Conservation (phyloP, 257 asterid genomes). For the Rehmannia glutinosa region DNA sequence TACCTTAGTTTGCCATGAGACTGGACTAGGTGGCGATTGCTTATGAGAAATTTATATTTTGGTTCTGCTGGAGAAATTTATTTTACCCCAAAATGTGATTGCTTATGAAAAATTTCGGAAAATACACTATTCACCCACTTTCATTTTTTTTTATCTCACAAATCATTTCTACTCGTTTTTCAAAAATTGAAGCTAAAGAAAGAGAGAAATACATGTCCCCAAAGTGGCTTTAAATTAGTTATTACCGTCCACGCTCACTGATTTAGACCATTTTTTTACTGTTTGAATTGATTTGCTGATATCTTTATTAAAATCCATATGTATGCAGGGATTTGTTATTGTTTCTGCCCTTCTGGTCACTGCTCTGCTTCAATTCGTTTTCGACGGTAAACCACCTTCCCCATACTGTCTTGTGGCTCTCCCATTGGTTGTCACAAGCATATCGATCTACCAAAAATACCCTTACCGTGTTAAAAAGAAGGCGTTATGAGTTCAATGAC, state of each 20-base stretch:
- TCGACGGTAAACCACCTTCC: slow-evolving; percentile 87
- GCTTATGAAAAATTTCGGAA: too few species aligned
- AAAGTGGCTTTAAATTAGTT: not conserved
- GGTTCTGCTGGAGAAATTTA: too few species aligned
- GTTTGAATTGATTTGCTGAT: not conserved
- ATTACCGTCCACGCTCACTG: not conserved
- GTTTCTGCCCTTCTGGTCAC: slow-evolving; percentile 95
- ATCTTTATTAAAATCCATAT: not conserved
- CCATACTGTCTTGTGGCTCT: slow-evolving; percentile 76
- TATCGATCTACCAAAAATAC: slow-evolving; percentile 79
- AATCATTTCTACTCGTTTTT: too few species aligned
- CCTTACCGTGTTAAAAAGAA: slow-evolving; percentile 71
- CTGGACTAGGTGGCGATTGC: not conserved
- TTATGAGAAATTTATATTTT: too few species aligned
- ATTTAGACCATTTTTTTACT: not conserved
- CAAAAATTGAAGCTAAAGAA: not conserved
- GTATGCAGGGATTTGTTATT: slow-evolving; percentile 81
- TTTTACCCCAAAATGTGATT: too few species aligned
- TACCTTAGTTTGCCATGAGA: not conserved
- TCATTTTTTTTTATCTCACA: too few species aligned
- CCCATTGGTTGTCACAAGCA: slow-evolving; percentile 80
- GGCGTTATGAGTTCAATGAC: slow-evolving; percentile 34
- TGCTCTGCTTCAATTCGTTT: slow-evolving; percentile 75
- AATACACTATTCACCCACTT: too few species aligned
- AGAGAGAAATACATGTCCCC: not conserved